Conservation (phyloP, 2,329 filamentous ascomycete species). For the Leptographium lundbergii region DNA sequence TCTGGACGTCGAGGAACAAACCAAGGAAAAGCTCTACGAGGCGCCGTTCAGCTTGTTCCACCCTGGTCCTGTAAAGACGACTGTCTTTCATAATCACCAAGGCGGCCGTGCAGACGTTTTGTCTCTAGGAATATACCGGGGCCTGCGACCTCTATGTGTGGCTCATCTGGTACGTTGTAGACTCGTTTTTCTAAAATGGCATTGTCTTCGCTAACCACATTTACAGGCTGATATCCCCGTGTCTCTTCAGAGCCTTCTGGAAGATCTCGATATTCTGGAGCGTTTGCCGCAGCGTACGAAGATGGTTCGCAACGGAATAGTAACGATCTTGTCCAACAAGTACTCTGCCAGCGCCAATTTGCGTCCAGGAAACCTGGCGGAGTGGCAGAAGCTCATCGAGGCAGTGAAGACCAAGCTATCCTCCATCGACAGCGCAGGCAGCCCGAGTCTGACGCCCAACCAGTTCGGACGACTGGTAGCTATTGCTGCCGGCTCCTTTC, state of each 20-base stretch:
- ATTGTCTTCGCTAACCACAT: neutral
- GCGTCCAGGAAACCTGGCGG: constrained; percentile 17
- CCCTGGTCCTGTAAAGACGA: neutral
- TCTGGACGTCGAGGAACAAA: constrained; percentile 16
- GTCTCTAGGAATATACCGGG: constrained; percentile 17
- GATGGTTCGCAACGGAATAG: constrained; percentile 12
- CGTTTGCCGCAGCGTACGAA: constrained; percentile 7
- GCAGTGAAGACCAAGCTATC: constrained; percentile 5
- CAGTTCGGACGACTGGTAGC: constrained; percentile 16
- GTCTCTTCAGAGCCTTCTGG: constrained; percentile 6
- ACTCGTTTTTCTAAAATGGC: neutral
- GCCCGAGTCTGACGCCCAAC: constrained; percentile 1
- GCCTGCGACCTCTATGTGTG: constrained; percentile 17
- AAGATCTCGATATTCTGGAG: constrained; percentile 8
- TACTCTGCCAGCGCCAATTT: constrained; percentile 6
- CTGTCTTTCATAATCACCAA: constrained; percentile 11
- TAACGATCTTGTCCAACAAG: constrained; percentile 14
- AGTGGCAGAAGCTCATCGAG: constrained; percentile 8
- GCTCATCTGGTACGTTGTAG: constrained; percentile 14
- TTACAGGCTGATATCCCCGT: constrained; percentile 13
- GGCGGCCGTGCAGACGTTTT: constrained; percentile 12
- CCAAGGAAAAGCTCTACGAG: constrained; percentile 12
- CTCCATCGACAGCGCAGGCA: too few species aligned
- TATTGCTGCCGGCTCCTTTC: constrained; percentile 17
- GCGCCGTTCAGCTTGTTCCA: constrained; percentile 17